Evolutionary conservation across 345 rosid species (phyloP).

Genomic region (Eucalyptus leucophloia): DNA sequence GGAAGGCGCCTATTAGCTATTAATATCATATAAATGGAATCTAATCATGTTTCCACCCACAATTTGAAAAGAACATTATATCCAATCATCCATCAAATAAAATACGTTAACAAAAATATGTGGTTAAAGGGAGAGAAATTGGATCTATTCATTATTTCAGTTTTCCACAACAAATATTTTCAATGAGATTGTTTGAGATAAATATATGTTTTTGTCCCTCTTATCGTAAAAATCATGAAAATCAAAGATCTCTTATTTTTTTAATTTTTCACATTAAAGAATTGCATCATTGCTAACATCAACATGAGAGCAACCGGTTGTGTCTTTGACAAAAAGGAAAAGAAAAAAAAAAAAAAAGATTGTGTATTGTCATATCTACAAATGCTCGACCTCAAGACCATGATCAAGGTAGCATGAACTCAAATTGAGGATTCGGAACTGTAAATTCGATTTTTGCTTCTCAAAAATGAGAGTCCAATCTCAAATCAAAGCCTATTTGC

Average conservation of each 20-base stretch:
- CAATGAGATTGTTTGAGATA: too few relatives aligned
- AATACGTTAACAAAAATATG: too few relatives aligned
- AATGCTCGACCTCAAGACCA: background rate
- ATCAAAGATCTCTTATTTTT: rapidly evolving
- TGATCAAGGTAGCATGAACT: background rate
- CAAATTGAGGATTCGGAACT: background rate
- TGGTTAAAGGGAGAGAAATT: rapidly evolving
- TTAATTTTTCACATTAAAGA: too few relatives aligned
- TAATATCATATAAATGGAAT: too few relatives aligned
- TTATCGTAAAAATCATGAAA: too few relatives aligned
- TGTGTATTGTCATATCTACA: rapidly evolving
- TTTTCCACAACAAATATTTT: too few relatives aligned
- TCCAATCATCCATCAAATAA: too few relatives aligned
- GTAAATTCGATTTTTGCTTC: background rate
- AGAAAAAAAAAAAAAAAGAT: background rate
- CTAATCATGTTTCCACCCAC: too few relatives aligned
- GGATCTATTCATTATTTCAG: rapidly evolving
- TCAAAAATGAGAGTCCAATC: background rate
- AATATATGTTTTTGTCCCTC: rapidly evolving
- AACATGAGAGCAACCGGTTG: rapidly evolving
- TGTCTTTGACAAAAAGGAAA: too few relatives aligned
- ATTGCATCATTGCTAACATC: too few relatives aligned
- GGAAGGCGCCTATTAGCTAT: rapidly evolving
- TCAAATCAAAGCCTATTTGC: background rate
- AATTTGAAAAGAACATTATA: too few relatives aligned